Evolutionary conservation across 2,329 filamentous ascomycete species (phyloP).

Genomic region (Cyclaneusma minus): DNA sequence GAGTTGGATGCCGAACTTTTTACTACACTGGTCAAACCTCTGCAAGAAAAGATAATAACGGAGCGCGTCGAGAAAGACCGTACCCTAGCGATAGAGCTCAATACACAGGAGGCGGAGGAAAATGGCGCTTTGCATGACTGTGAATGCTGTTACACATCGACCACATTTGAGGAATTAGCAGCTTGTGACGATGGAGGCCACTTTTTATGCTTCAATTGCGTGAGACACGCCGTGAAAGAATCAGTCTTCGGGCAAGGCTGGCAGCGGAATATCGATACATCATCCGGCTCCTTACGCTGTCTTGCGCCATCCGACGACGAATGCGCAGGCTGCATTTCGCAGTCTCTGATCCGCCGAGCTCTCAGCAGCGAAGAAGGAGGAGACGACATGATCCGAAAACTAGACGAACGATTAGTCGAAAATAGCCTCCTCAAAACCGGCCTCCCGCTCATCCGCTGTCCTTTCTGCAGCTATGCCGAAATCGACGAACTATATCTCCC

Average conservation of each 20-base stretch:
- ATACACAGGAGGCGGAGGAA: constrained; percentile 42
- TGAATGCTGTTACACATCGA: constrained; percentile 60
- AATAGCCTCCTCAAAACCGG: constrained; percentile 60
- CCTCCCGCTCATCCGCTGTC: constrained; percentile 66
- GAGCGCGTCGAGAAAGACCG: constrained; percentile 35
- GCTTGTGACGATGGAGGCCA: constrained; percentile 55
- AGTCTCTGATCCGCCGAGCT: constrained; percentile 55
- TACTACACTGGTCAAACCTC: constrained; percentile 36
- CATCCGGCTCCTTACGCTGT: constrained; percentile 63
- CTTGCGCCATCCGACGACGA: constrained; percentile 56
- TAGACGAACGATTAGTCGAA: constrained; percentile 66
- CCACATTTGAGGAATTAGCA: constrained; percentile 58
- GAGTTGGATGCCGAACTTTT: constrained; percentile 50
- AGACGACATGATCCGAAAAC: constrained; percentile 52
- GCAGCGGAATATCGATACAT: constrained; percentile 61
- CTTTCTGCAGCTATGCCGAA: constrained; percentile 86
- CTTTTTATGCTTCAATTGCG: constrained; percentile 67
- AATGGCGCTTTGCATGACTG: constrained; percentile 49
- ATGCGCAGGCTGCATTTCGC: constrained; percentile 62
- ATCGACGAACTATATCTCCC: constrained; percentile 62
- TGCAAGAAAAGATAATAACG: constrained; percentile 27
- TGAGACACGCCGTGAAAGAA: constrained; percentile 68
- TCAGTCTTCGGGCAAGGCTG: constrained; percentile 89
- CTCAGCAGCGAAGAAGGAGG: constrained; percentile 56
- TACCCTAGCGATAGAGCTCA: constrained; percentile 34